phyloP scores from a whole-genome alignment of 768 basidiomycete genomes.

The Psilocybe sp. region DNA sequence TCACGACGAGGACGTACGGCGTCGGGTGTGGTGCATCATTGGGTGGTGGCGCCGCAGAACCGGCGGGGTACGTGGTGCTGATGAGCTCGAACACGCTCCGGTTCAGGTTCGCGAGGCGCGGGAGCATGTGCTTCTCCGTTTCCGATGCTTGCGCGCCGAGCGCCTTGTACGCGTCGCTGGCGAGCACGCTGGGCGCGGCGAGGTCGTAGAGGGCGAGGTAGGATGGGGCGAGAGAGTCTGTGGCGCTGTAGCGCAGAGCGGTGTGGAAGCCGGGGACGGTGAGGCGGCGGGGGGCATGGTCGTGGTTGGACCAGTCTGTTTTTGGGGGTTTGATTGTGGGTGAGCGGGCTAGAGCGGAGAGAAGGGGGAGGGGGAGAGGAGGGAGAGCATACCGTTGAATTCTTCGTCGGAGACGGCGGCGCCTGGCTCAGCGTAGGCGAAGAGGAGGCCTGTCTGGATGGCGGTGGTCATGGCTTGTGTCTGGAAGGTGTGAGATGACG shows the following conservation, averaged over 20 bases:
- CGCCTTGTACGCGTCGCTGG: slow-evolving; percentile 18
- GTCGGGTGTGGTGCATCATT: too few species aligned
- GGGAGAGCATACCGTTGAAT: slow-evolving; percentile 20
- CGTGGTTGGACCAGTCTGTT: slow-evolving; percentile 30
- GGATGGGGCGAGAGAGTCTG: slow-evolving; percentile 9
- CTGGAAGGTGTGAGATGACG: too few species aligned
- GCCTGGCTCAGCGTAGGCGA: slow-evolving; percentile 22
- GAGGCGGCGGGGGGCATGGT: slow-evolving; percentile 22
- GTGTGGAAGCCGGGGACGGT: slow-evolving; percentile 24
- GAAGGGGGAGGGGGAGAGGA: background rate
- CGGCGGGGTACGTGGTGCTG: too few species aligned
- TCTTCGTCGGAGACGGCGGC: slow-evolving; percentile 16
- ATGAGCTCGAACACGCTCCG: too few species aligned
- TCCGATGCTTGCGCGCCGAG: slow-evolving; percentile 4
- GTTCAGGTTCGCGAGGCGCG: too few species aligned
- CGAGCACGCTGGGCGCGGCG: slow-evolving; percentile 17
- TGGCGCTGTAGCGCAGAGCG: slow-evolving; percentile 28
- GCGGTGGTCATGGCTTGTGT: too few species aligned
- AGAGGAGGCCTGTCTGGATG: slow-evolving; percentile 13
- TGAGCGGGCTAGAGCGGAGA: background rate
- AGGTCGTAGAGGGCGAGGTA: slow-evolving; percentile 24
- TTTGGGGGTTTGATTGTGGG: background rate
- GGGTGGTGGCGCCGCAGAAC: too few species aligned
- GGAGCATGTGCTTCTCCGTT: too few species aligned
- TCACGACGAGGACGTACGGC: too few species aligned